phyloP scores from a whole-genome alignment of 2,329 filamentous ascomycete species.

The Ophiocordyceps camponoti-floridani region DNA sequence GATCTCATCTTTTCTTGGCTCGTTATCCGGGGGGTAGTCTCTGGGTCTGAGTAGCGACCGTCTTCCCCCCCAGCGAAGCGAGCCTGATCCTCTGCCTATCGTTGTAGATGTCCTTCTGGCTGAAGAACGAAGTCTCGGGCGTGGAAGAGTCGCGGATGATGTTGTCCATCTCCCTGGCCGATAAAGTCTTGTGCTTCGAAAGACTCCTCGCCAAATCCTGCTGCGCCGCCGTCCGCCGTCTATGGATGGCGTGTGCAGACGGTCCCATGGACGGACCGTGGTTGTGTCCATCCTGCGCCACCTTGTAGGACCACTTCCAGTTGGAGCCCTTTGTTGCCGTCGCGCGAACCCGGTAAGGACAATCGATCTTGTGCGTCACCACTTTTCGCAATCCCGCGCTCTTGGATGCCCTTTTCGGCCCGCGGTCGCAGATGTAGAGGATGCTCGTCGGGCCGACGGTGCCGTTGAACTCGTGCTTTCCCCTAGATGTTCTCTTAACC shows the following conservation, averaged over 20 bases:
- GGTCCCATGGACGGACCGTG: constrained; percentile 1
- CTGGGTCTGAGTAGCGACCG: too few species aligned
- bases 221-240: background rate
- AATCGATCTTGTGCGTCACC: constrained; percentile 1
- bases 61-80: background rate
- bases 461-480: background rate
- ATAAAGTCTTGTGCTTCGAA: constrained; percentile 1
- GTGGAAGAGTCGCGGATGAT: background rate
- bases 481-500: background rate
- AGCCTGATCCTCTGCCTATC: background rate
- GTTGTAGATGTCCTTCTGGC: background rate
- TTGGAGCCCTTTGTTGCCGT: constrained; percentile 1
- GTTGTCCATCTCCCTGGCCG: background rate
- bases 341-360: constrained; percentile 1
- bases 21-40: too few species aligned
- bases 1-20: too few species aligned
- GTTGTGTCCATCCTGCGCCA: constrained; percentile 1
- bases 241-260: constrained; percentile 1
- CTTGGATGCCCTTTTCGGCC: background rate
- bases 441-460: background rate
- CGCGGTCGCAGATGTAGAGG: background rate
- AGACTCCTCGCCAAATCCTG: background rate
- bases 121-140: background rate
- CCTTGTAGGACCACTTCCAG: constrained; percentile 1
- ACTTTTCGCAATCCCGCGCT: background rate